Evolutionary conservation across 148 eudicot genomes (phyloP).

Genomic region (Cornus suecica): DNA sequence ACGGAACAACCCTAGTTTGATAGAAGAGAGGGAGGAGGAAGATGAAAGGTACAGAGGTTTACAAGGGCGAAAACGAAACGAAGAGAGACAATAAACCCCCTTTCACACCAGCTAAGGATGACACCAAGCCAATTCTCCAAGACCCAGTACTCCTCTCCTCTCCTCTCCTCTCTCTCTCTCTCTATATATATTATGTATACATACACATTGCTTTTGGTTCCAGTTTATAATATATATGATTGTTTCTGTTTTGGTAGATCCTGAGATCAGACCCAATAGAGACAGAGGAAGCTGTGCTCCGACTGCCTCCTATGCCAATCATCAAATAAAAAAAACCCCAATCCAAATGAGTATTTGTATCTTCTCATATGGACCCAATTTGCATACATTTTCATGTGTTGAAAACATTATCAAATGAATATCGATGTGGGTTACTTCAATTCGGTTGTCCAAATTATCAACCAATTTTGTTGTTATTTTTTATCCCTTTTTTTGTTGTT

Average conservation of each 20-base stretch:
- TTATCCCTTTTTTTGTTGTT: too few relatives aligned
- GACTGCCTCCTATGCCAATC: slow-evolving; percentile 68
- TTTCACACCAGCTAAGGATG: slow-evolving; percentile 59
- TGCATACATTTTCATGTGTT: too few relatives aligned
- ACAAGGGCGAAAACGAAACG: slow-evolving; percentile 12
- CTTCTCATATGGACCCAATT: neutral
- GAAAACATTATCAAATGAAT: too few relatives aligned
- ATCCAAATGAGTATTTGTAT: slow-evolving; percentile 9
- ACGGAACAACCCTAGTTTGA: neutral
- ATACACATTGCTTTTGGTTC: neutral
- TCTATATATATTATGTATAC: neutral
- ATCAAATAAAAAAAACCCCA: slow-evolving; percentile 16
- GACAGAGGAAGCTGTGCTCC: slow-evolving; percentile 86
- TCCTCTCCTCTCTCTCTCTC: neutral
- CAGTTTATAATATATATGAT: neutral
- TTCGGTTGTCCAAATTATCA: too few relatives aligned
- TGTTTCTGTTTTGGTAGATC: slow-evolving; percentile 35
- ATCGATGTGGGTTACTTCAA: too few relatives aligned
- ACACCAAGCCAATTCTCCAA: slow-evolving; percentile 70
- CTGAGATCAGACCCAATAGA: slow-evolving; percentile 87
- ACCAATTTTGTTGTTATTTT: too few relatives aligned
- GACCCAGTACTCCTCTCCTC: slow-evolving; percentile 62
- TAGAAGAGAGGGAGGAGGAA: slow-evolving; percentile 11
- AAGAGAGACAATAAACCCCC: slow-evolving; percentile 38
- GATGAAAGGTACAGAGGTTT: slow-evolving; percentile 16